phyloP scores from a whole-genome alignment of 2,329 filamentous ascomycete species.

The Beauveria bassiana region DNA sequence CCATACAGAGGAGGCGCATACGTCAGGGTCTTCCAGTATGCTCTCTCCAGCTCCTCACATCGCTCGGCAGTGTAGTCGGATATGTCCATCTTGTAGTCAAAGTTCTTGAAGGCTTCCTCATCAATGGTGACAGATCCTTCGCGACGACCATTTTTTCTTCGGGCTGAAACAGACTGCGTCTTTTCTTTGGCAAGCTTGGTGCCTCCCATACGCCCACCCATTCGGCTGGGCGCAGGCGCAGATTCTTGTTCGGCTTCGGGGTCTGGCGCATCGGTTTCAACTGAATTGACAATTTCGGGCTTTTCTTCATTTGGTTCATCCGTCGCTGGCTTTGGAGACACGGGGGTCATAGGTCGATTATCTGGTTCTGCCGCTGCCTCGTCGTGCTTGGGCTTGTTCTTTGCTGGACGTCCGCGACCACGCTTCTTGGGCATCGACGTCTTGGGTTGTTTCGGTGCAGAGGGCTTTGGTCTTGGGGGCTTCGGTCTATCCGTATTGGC shows the following conservation, averaged over 20 bases:
- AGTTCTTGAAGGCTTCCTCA: constrained; percentile 82
- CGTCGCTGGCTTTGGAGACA: constrained; percentile 41
- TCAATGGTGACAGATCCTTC: constrained; percentile 75
- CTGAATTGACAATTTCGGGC: constrained; percentile 15
- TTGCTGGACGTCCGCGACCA: constrained; percentile 31
- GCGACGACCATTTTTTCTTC: constrained; percentile 76
- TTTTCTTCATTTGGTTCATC: constrained; percentile 21
- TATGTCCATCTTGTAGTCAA: constrained; percentile 81
- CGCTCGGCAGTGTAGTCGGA: constrained; percentile 86
- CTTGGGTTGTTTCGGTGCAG: constrained; percentile 25
- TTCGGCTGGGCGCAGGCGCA: constrained; percentile 16
- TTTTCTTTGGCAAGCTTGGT: constrained; percentile 46
- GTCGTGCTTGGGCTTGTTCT: constrained; percentile 28
- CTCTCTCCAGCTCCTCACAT: constrained; percentile 87
- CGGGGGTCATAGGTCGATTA: constrained; percentile 50
- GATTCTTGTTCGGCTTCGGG: constrained; percentile 33
- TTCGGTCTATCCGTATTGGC: constrained; percentile 50
- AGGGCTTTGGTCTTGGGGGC: constrained; percentile 31
- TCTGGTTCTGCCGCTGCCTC: constrained; percentile 25
- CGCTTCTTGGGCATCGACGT: constrained; percentile 31
- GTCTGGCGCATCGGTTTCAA: constrained; percentile 33
- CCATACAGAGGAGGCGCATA: constrained; percentile 94
- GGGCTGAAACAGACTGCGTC: constrained; percentile 72
- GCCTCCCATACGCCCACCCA: constrained; percentile 34
- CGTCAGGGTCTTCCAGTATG: constrained; percentile 95